phyloP scores from a whole-genome alignment of 2,329 filamentous ascomycete species.

The Arthrobotrys musiformis region DNA sequence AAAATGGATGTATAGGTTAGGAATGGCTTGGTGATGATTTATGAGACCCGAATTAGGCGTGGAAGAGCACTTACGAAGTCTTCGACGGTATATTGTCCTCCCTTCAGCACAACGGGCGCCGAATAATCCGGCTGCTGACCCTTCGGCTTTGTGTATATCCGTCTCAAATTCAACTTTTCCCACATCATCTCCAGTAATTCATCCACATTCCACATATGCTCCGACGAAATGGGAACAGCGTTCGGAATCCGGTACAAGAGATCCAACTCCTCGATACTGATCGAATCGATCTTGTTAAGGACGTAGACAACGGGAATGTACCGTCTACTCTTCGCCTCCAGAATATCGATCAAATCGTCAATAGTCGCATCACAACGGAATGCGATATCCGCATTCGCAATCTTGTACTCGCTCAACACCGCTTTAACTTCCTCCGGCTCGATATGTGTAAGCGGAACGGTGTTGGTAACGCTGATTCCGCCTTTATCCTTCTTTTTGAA shows the following conservation, averaged over 20 bases:
- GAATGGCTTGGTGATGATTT: too few relatives aligned
- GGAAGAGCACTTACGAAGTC: slow-evolving; percentile 98
- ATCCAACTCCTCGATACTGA: slow-evolving; percentile 97
- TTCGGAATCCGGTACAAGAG: slow-evolving; percentile 94
- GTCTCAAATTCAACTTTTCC: slow-evolving; percentile 90
- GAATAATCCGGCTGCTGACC: slow-evolving; percentile 93
- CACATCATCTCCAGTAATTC: slow-evolving; percentile 98
- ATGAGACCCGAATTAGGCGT: too few relatives aligned
- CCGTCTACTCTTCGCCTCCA: slow-evolving; percentile 91
- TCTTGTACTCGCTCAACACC: slow-evolving; percentile 96
- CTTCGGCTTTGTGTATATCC: slow-evolving; percentile 98
- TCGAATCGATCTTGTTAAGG: slow-evolving; percentile 98
- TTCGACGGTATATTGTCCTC: slow-evolving; percentile 86
- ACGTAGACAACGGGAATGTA: slow-evolving; percentile 99
- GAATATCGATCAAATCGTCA: slow-evolving; percentile 93
- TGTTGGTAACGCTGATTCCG: slow-evolving; percentile 94
- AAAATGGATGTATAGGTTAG: too few relatives aligned
- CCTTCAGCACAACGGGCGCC: slow-evolving; percentile 86
- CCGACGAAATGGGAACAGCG: slow-evolving; percentile 94
- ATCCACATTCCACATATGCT: slow-evolving; percentile 97
- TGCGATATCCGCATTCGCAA: slow-evolving; percentile 94
- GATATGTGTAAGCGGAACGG: slow-evolving; percentile 89
- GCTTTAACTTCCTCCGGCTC: slow-evolving; percentile 95
- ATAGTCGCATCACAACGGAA: slow-evolving; percentile 98
- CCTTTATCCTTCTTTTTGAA: slow-evolving; percentile 99